These are phyloP conservation scores for Euryodendron excelsum DNA, from an alignment of 148 eudicot species.

Conservation along the genomic window DNA sequence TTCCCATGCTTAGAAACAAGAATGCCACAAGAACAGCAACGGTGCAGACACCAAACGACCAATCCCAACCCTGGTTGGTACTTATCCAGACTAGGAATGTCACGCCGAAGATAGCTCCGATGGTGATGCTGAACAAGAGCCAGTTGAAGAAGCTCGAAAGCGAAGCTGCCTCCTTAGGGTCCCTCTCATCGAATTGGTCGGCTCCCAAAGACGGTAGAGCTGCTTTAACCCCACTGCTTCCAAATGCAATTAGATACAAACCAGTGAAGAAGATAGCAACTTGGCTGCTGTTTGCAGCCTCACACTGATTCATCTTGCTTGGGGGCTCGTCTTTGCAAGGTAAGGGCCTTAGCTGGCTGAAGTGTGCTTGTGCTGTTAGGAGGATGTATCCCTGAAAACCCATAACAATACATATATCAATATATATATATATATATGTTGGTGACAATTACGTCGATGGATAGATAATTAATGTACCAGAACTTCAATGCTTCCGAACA, in stretches of 20 bases:
- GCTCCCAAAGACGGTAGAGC: constrained; percentile 52
- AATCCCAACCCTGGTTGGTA: constrained; percentile 46
- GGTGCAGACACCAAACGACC: constrained; percentile 41
- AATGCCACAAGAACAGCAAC: constrained; percentile 27
- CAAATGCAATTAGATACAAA: constrained; percentile 43
- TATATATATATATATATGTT: neutral
- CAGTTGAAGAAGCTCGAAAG: constrained; percentile 50
- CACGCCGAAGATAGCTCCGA: constrained; percentile 41
- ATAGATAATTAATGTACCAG: constrained; percentile 24
- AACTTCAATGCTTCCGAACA: constrained; percentile 43
- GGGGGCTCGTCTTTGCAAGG: constrained; percentile 42
- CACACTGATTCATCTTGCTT: constrained; percentile 29
- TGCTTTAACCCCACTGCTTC: constrained; percentile 44
- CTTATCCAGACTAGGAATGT: constrained; percentile 47
- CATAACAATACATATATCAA: neutral
- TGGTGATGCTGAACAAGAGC: constrained; percentile 23
- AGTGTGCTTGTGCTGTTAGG: constrained; percentile 48
- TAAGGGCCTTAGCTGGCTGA: constrained; percentile 35
- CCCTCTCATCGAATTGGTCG: constrained; percentile 47
- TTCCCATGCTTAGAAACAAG: constrained; percentile 40
- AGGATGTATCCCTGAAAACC: constrained; percentile 39
- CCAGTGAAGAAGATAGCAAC: constrained; percentile 33
- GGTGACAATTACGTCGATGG: neutral
- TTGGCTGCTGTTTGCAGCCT: constrained; percentile 29
- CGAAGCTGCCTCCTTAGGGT: constrained; percentile 34